These are phyloP conservation scores for Mucor mucedo DNA, from an alignment of 371 early-diverging fungal species.

Conservation along the genomic window DNA sequence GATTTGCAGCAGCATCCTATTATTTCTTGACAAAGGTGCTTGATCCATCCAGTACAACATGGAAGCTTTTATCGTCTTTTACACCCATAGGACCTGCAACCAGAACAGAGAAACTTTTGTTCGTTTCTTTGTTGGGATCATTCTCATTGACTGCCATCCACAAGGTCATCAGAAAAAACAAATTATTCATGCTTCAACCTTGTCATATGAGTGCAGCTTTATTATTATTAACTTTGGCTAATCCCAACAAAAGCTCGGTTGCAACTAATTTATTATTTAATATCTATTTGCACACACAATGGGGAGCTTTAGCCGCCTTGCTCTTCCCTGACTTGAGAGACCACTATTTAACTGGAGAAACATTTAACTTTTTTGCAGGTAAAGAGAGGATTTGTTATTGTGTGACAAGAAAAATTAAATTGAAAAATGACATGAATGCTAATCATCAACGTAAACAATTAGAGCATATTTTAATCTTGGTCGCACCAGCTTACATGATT, in stretches of 20 bases:
- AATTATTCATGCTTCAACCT: conserved; percentile 65
- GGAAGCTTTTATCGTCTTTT: conserved; percentile 37
- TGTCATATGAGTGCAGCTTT: conserved; percentile 68
- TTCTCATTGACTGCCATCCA: conserved; percentile 52
- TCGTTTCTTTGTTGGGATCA: conserved; percentile 44
- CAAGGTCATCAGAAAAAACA: conserved; percentile 53
- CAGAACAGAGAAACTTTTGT: conserved; percentile 46
- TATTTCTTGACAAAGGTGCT: conserved; percentile 53
- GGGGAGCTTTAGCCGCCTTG: conserved; percentile 66
- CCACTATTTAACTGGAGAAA: conserved; percentile 56
- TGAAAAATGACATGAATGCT: not conserved
- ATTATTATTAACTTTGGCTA: conserved; percentile 53
- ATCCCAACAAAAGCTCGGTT: conserved; percentile 46
- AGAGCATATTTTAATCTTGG: conserved; percentile 55
- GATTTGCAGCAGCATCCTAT: conserved; percentile 44
- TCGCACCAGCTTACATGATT: conserved; percentile 54
- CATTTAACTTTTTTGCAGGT: conserved; percentile 69
- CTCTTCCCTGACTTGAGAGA: conserved; percentile 64
- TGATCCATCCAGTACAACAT: conserved; percentile 43
- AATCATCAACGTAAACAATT: not conserved
- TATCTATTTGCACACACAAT: conserved; percentile 66
- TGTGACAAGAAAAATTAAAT: not conserved
- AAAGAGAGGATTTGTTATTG: conserved; percentile 5
- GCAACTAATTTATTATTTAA: conserved; percentile 60
- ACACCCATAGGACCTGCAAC: conserved; percentile 41